These are phyloP conservation scores for Blastomyces emzantsi DNA, from an alignment of 2,329 filamentous ascomycete genomes.

Conservation along the genomic window DNA sequence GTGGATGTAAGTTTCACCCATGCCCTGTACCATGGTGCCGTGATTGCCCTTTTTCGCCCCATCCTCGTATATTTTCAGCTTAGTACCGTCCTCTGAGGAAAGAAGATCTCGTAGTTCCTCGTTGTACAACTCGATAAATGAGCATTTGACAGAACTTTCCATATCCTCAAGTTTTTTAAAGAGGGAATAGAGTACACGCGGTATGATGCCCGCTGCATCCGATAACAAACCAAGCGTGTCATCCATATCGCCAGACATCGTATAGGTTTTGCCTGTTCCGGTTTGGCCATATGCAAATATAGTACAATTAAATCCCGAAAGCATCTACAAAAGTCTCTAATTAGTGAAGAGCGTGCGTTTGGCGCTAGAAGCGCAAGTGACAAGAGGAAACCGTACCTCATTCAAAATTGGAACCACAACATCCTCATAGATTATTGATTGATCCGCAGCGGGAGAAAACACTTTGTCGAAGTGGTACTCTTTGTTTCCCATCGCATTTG, in stretches of 20 bases:
- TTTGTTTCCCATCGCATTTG: slow-evolving; percentile 88
- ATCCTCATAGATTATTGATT: slow-evolving; percentile 89
- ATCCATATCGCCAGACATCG: slow-evolving; percentile 96
- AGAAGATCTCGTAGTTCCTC: slow-evolving; percentile 90
- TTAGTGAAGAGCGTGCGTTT: neutral
- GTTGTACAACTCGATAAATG: slow-evolving; percentile 98
- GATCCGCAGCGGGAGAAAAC: slow-evolving; percentile 89
- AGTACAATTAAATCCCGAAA: slow-evolving; percentile 92
- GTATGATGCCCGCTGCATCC: slow-evolving; percentile 90
- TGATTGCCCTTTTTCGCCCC: slow-evolving; percentile 64
- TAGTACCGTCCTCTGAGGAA: slow-evolving; percentile 67
- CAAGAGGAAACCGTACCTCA: slow-evolving; percentile 53
- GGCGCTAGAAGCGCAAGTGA: no score
- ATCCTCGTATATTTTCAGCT: slow-evolving; percentile 94
- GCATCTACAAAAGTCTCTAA: slow-evolving; percentile 52
- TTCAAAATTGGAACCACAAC: slow-evolving; percentile 88
- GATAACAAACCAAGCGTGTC: slow-evolving; percentile 77
- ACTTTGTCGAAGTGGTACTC: slow-evolving; percentile 96
- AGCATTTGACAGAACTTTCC: slow-evolving; percentile 91
- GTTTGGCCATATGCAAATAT: slow-evolving; percentile 99
- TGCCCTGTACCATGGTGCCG: slow-evolving; percentile 79
- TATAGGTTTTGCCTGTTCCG: slow-evolving; percentile 97
- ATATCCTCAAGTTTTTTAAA: slow-evolving; percentile 77
- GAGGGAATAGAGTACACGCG: slow-evolving; percentile 75
- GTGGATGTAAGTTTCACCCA: slow-evolving; percentile 94